A percentile compares a stretch with the other conserved stretches of the same genome.
Evolutionary conservation across 2,329 filamentous ascomycete genomes (phyloP).

Genomic region (Epichloe scottii): DNA sequence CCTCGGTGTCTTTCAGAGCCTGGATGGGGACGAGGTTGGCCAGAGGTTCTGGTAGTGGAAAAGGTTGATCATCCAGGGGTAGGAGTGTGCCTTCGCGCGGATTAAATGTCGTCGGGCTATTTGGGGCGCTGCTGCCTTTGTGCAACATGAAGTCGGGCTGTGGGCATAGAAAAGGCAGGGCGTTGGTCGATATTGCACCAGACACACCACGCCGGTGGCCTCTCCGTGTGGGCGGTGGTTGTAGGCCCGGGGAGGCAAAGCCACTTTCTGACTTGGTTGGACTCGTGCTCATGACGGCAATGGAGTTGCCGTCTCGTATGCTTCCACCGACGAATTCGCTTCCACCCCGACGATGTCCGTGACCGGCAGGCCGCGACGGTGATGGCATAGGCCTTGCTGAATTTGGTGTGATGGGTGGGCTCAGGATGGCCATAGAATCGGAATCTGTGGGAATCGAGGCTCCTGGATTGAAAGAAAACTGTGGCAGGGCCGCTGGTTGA

Average conservation of each 20-base stretch:
- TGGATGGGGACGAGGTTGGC: background rate
- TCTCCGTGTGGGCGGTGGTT: conserved; percentile 35
- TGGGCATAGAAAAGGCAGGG: conserved; percentile 59
- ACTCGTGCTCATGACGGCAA: conserved; percentile 53
- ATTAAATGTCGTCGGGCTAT: conserved; percentile 41
- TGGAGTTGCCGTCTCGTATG: conserved; percentile 42
- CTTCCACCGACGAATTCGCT: conserved; percentile 82
- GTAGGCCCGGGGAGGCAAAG: conserved; percentile 42
- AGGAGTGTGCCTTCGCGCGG: conserved; percentile 12
- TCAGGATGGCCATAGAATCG: conserved; percentile 28
- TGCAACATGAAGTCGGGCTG: conserved; percentile 37
- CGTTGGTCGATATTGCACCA: conserved; percentile 69
- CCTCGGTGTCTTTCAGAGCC: background rate
- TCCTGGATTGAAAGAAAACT: conserved; percentile 45
- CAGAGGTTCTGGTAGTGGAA: conserved; percentile 5
- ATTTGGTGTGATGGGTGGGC: conserved; percentile 42
- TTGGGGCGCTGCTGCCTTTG: conserved; percentile 49
- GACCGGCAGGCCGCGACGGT: conserved; percentile 45
- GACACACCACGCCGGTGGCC: conserved; percentile 62
- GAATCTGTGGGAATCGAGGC: conserved; percentile 22
- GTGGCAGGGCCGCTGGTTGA: conserved; percentile 32
- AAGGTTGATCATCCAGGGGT: conserved; percentile 10
- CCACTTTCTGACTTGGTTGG: conserved; percentile 53
- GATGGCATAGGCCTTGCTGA: conserved; percentile 39
- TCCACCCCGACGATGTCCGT: conserved; percentile 66